These are phyloP conservation scores for Phlyctochytrium bullatum DNA, from an alignment of 192 early-diverging fungal species.

Conservation along the genomic window DNA sequence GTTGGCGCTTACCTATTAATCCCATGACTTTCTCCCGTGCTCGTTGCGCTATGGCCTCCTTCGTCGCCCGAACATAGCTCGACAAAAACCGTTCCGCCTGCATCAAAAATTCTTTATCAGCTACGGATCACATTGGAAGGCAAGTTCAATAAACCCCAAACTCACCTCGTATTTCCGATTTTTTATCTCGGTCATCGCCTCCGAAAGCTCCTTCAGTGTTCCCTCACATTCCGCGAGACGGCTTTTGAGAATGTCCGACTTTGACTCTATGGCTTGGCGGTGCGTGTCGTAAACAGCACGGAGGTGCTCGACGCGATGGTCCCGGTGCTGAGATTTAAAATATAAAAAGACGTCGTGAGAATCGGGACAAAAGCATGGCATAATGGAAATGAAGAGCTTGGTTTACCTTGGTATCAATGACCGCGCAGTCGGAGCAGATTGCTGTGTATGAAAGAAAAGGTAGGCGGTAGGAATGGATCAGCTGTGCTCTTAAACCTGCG, in stretches of 20 bases:
- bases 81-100: background rate
- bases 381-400: too few relatives aligned
- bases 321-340: slow-evolving; percentile 26
- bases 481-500: background rate
- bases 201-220: background rate
- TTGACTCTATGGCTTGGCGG: background rate
- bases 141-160: background rate
- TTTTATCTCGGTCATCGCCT: background rate
- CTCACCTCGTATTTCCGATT: background rate
- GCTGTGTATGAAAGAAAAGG: too few relatives aligned
- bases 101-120: too few relatives aligned
- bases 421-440: slow-evolving; percentile 48
- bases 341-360: background rate
- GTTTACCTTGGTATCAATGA: slow-evolving; percentile 38
- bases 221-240: slow-evolving; percentile 2
- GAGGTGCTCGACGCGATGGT: slow-evolving; percentile 27
- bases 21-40: background rate
- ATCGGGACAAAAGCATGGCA: background rate
- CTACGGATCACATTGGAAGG: too few relatives aligned
- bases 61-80: background rate
- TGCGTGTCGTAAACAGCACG: slow-evolving; percentile 22
- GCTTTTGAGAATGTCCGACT: slow-evolving; percentile 3
- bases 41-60: background rate
- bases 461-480: too few relatives aligned
- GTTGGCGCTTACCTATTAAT: slow-evolving; percentile 6